phyloP scores from a whole-genome alignment of 139 green algal genomes.

The Ettlia oleoabundans region DNA sequence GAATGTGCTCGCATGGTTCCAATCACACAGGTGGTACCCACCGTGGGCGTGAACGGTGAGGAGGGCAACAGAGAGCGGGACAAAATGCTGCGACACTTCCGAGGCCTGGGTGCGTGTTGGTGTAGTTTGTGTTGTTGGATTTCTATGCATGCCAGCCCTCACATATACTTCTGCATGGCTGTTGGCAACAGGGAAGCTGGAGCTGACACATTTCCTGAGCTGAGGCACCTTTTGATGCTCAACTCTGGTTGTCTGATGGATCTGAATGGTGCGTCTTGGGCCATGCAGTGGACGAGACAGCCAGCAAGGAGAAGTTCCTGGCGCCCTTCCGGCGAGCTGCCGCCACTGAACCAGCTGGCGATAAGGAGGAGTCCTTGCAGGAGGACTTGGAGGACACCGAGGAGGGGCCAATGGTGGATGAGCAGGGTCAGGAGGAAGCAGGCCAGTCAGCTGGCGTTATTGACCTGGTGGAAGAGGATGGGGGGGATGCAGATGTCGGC shows the following conservation, averaged over 20 bases:
- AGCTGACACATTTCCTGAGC: neutral
- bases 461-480: conserved; percentile 11
- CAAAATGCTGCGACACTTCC: conserved; percentile 60
- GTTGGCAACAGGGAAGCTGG: neutral
- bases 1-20: neutral
- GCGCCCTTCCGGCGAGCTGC: conserved; percentile 12
- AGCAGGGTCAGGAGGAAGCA: neutral
- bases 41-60: conserved; percentile 69
- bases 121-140: neutral
- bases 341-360: neutral
- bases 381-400: neutral
- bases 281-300: conserved; percentile 63
- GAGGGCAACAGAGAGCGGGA: conserved; percentile 44
- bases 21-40: conserved; percentile 79
- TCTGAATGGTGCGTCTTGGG: conserved; percentile 38
- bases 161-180: neutral
- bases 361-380: neutral
- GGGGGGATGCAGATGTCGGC: neutral
- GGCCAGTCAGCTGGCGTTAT: neutral
- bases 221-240: conserved; percentile 40
- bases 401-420: no score
- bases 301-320: conserved; percentile 73
- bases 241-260: conserved; percentile 67
- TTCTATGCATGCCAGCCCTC: neutral
- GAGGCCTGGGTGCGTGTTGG: conserved; percentile 1